phyloP scores from a whole-genome alignment of 2,329 filamentous ascomycete species.

The Teratosphaeriaceae sp. region DNA sequence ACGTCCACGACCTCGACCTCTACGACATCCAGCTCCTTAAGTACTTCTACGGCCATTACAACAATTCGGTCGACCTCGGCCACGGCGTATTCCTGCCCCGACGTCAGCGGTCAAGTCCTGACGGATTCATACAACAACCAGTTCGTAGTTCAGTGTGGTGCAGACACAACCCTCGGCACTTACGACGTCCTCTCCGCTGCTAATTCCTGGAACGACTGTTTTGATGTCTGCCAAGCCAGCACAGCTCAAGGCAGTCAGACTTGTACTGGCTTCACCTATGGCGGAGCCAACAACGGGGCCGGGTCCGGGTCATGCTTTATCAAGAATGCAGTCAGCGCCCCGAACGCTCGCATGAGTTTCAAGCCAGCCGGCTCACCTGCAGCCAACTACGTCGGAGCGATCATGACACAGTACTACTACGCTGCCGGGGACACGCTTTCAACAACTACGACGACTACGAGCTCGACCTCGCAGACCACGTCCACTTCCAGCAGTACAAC shows the following conservation, averaged over 20 bases:
- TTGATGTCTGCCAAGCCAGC: background rate
- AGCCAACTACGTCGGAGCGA: background rate
- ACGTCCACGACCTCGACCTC: background rate
- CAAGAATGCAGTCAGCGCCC: background rate
- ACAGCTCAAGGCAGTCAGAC: background rate
- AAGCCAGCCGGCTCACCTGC: background rate
- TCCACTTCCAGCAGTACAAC: no score
- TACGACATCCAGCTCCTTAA: no score
- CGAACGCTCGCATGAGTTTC: background rate
- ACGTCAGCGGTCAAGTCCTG: constrained; percentile 1
- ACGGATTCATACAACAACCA: constrained; percentile 2
- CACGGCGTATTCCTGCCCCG: constrained; percentile 4
- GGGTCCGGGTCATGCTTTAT: constrained; percentile 3
- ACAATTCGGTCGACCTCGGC: no score
- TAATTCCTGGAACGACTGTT: constrained; percentile 5
- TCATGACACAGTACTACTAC: constrained; percentile 1
- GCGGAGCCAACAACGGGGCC: background rate
- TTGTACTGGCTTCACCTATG: constrained; percentile 1
- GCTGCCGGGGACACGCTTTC: background rate
- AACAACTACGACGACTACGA: background rate
- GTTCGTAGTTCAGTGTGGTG: constrained; percentile 4
- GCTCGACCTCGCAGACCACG: no score
- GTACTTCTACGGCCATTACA: no score
- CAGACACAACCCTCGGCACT: background rate
- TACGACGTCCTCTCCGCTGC: background rate